Percentiles rank a stretch among this genome's conserved stretches.
phyloP scores from a whole-genome alignment of 1,284 basidiomycete genomes.

The Fomitopsis palustris region DNA sequence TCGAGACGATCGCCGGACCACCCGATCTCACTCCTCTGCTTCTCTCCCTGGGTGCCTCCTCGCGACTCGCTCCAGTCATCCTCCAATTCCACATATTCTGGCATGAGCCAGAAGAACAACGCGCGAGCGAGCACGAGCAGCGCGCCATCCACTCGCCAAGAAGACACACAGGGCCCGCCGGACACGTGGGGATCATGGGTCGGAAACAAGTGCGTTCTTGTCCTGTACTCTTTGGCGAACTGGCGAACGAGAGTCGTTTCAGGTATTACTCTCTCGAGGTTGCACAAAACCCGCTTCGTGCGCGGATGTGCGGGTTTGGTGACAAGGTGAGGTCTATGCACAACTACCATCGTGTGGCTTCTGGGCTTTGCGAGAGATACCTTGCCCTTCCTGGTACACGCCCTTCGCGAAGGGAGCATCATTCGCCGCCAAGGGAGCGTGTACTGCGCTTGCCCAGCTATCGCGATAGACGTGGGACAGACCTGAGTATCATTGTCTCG shows the following conservation, averaged over 20 bases:
- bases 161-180: slow-evolving; percentile 19
- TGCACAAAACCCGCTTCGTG: slow-evolving; percentile 82
- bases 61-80: neutral
- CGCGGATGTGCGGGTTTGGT: slow-evolving; percentile 92
- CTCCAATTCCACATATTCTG: slow-evolving; percentile 9
- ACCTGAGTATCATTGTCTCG: no score
- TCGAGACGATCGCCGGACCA: neutral
- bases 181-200: slow-evolving; percentile 41
- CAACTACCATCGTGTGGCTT: neutral
- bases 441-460: neutral
- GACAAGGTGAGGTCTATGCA: slow-evolving; percentile 68
- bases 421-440: no score
- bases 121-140: slow-evolving; percentile 36
- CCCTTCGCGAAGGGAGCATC: no score
- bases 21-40: neutral
- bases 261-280: slow-evolving; percentile 83
- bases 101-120: slow-evolving; percentile 61
- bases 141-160: slow-evolving; percentile 24
- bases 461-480: neutral
- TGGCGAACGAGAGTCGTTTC: neutral
- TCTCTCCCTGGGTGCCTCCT: neutral
- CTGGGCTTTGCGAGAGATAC: no score
- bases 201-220: slow-evolving; percentile 48
- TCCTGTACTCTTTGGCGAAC: slow-evolving; percentile 11
- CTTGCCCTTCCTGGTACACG: neutral